phyloP scores from a whole-genome alignment of 2,329 filamentous ascomycete species.

The Xylariaceae sp. region DNA sequence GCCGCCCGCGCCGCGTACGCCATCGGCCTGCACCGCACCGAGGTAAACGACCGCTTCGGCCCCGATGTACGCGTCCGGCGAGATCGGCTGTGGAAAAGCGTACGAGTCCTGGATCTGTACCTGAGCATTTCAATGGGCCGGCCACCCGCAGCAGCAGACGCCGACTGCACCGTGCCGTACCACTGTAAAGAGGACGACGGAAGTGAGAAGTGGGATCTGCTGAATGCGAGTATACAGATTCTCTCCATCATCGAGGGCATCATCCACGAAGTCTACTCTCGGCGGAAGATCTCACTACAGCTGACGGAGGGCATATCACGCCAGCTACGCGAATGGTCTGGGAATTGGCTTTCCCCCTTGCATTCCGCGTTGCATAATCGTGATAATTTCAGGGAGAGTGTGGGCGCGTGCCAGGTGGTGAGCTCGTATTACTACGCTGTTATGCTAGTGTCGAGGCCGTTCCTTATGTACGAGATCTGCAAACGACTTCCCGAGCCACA shows the following conservation, averaged over 20 bases:
- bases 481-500: slow-evolving; percentile 41
- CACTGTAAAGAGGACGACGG: slow-evolving; percentile 34
- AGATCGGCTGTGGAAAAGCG: slow-evolving; percentile 53
- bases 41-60: slow-evolving; percentile 53
- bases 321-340: slow-evolving; percentile 51
- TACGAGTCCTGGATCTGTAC: slow-evolving; percentile 51
- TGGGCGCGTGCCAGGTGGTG: slow-evolving; percentile 51
- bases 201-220: slow-evolving; percentile 42
- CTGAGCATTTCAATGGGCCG: slow-evolving; percentile 54
- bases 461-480: slow-evolving; percentile 55
- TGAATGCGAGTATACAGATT: slow-evolving; percentile 53
- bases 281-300: slow-evolving; percentile 51
- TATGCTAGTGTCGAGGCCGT: slow-evolving; percentile 55
- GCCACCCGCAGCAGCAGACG: slow-evolving; percentile 51
- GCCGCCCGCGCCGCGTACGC: slow-evolving; percentile 52
- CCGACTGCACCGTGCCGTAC: slow-evolving; percentile 54
- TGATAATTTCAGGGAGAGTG: slow-evolving; percentile 32
- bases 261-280: slow-evolving; percentile 51
- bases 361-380: slow-evolving; percentile 30
- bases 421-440: slow-evolving; percentile 56
- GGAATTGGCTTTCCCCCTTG: slow-evolving; percentile 45
- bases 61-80: slow-evolving; percentile 33
- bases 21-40: slow-evolving; percentile 51
- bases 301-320: slow-evolving; percentile 53
- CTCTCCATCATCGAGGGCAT: slow-evolving; percentile 50